Evolutionary conservation across 2,329 filamentous ascomycete species (phyloP), one percentile per base, ranked within the genome.

Genomic region (Trichoderma sp.): DNA sequence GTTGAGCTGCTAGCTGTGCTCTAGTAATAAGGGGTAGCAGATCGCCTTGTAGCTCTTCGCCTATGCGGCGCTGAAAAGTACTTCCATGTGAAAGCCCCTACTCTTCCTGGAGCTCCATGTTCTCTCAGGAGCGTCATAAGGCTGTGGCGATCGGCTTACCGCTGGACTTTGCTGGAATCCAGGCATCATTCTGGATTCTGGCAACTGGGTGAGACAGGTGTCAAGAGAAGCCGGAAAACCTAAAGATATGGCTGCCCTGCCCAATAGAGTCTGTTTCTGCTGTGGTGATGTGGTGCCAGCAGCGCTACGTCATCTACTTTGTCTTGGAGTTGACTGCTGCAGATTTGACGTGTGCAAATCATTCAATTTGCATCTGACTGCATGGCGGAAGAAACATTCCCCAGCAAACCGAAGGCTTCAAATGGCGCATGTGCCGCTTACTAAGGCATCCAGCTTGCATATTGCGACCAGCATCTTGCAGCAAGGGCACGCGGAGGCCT

Each of bases 291-390:
- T 31, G 67, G 53, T 45, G 24, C 35, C 59, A 41, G 18, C n/a
- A 45, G 59, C 35, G 38, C 68, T 71, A 71, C 68, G 68, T 71
- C 68, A 71, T 71, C n/a, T 71, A n/a, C 14, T 63, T 63, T 63
- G 60, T 63, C 29, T 63, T 63, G 60, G 18, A 63, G 31, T 24
- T 12, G n/a, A 24, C 50, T 24, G 50, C 21, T 24, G 60, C 29
- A 63, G 29, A 33, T 35, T 63, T 6, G 31, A 63, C 29, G 29
- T 63, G 60, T 63, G 60, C 60, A 35, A 63, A 63, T 35, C 60
- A 63, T 56, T 56, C 50, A 21, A 24, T 21, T 21, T 21, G 27
- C 11, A 21, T 21, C 18, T 63, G 60, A 56, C 50, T 56, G 50
- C 50, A 56, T 56, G 11, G 21, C 21, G 11, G 50, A 14, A 24